Conservation (phyloP, 148 eudicot species). For the Chenopodium berlandieri region DNA sequence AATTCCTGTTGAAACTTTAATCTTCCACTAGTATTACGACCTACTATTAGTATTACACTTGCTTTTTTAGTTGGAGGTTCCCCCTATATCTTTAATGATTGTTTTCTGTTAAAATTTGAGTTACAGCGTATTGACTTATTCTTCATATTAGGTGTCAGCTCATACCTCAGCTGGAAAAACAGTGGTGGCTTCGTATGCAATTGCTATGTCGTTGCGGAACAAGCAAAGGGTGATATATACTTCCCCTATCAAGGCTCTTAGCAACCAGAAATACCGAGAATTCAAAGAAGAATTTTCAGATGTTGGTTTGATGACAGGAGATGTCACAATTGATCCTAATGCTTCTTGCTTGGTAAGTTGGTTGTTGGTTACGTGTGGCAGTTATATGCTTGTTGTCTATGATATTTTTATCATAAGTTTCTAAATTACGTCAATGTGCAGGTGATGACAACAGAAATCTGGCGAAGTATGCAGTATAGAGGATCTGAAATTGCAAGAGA, state of each 20-base stretch:
- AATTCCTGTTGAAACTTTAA: not conserved
- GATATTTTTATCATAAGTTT: not conserved
- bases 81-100: not conserved
- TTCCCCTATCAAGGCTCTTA: conserved; percentile 96
- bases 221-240: conserved; percentile 94
- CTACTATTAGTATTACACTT: not conserved
- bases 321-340: conserved; percentile 95
- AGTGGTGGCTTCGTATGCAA: conserved; percentile 90
- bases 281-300: conserved; percentile 97
- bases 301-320: conserved; percentile 99
- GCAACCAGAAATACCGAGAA: conserved; percentile 97
- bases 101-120: not conserved
- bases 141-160: conserved; percentile 76
- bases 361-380: conserved; percentile 5
- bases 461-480: conserved; percentile 99
- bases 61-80: not conserved
- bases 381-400: conserved; percentile 4
- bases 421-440: conserved; percentile 28
- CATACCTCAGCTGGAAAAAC: conserved; percentile 99
- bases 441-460: conserved; percentile 99
- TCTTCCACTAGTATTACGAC: not conserved
- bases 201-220: conserved; percentile 90
- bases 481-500: conserved; percentile 90
- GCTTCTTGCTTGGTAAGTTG: conserved; percentile 93
- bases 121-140: not conserved